phyloP scores from a whole-genome alignment of 257 asterid species.

The Linaria vulgaris region DNA sequence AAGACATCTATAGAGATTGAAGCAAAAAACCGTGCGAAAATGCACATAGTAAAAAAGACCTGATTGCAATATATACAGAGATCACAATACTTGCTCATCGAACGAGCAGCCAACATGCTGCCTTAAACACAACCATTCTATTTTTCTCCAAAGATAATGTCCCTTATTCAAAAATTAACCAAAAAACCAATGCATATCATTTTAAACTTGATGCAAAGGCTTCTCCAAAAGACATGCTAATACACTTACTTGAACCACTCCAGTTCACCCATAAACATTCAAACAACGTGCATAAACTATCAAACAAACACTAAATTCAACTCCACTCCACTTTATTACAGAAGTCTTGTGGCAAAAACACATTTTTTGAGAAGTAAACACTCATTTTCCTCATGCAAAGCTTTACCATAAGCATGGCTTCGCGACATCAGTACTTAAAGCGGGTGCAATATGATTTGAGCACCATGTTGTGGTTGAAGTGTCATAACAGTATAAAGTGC shows the following conservation, averaged over 20 bases:
- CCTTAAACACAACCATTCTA: not conserved
- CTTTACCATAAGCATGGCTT: not conserved
- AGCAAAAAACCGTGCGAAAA: conserved; percentile 9
- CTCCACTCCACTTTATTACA: conserved; percentile 4
- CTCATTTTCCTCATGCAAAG: not conserved
- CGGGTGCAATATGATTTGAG: conserved; percentile 33
- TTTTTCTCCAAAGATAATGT: not conserved
- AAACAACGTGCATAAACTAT: conserved; percentile 15
- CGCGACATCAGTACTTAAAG: conserved; percentile 18
- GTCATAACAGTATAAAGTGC: conserved; percentile 52
- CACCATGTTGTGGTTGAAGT: conserved; percentile 65
- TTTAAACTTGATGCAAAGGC: not conserved
- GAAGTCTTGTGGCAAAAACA: too few relatives aligned
- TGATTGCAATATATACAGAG: too few relatives aligned
- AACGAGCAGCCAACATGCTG: not conserved
- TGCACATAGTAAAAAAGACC: not conserved
- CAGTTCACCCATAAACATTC: conserved; percentile 1
- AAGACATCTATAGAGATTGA: not conserved
- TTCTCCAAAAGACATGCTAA: too few relatives aligned
- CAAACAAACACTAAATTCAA: conserved; percentile 10
- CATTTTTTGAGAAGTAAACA: not conserved
- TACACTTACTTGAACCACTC: not conserved
- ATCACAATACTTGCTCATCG: too few relatives aligned
- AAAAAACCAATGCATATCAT: too few relatives aligned
- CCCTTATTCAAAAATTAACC: too few relatives aligned